These are phyloP conservation scores for Heritiera littoralis DNA, from an alignment of 345 rosid species.

Conservation along the genomic window DNA sequence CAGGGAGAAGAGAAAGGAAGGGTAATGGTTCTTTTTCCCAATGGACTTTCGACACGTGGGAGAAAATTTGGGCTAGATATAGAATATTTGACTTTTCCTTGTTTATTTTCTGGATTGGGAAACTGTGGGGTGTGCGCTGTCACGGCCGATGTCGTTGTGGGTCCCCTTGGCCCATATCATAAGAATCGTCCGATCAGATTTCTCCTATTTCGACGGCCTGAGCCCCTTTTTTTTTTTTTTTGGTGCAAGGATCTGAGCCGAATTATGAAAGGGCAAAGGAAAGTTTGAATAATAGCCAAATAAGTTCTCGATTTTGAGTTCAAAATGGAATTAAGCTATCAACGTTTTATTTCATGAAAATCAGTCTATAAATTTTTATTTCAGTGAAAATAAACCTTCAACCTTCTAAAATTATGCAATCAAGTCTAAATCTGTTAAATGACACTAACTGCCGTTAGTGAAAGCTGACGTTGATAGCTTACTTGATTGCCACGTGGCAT, in stretches of 20 bases:
- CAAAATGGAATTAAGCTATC: no score
- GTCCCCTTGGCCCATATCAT: background rate
- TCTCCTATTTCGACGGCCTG: background rate
- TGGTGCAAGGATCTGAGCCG: background rate
- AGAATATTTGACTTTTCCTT: conserved; percentile 27
- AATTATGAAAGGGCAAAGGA: background rate
- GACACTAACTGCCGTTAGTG: no score
- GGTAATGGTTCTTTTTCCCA: conserved; percentile 21
- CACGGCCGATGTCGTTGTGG: background rate
- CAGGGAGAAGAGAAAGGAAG: conserved; percentile 11
- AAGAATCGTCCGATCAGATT: conserved; percentile 8
- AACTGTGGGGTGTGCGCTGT: conserved; percentile 22
- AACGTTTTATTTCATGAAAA: no score
- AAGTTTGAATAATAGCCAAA: no score
- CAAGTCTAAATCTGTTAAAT: no score
- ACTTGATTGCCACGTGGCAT: no score
- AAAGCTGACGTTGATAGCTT: no score
- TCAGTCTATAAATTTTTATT: no score
- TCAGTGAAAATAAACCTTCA: no score
- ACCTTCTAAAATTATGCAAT: no score
- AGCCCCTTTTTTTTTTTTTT: no score
- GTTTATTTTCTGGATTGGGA: background rate
- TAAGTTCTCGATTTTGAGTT: no score
- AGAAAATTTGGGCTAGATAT: conserved; percentile 19
- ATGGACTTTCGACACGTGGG: conserved; percentile 34